These are phyloP conservation scores for Stemphylium vesicarium DNA, from an alignment of 2,329 filamentous ascomycete genomes.

Conservation along the genomic window DNA sequence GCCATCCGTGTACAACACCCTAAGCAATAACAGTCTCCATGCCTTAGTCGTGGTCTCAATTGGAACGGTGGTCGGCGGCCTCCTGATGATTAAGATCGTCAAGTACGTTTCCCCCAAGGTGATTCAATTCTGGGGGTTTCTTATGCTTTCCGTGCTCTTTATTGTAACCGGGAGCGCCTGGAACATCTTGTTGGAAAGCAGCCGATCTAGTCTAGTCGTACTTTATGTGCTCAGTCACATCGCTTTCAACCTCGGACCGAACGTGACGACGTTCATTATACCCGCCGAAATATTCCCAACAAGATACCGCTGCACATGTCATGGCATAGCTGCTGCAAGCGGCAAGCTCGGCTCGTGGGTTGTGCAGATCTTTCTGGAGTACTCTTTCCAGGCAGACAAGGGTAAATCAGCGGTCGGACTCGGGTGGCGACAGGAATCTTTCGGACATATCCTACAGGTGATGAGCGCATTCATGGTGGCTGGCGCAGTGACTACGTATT, in stretches of 20 bases:
- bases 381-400: constrained; percentile 31
- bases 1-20: constrained; percentile 28
- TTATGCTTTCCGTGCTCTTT: constrained; percentile 40
- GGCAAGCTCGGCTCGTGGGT: constrained; percentile 61
- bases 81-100: constrained; percentile 44
- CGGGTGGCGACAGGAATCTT: constrained; percentile 5
- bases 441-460: constrained; percentile 40
- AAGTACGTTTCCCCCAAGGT: constrained; percentile 43
- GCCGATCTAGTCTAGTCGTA: constrained; percentile 35
- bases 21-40: constrained; percentile 40
- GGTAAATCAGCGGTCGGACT: background rate
- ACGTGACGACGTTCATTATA: constrained; percentile 51
- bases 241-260: constrained; percentile 46
- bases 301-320: constrained; percentile 60
- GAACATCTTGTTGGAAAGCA: constrained; percentile 34
- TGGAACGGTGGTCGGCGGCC: constrained; percentile 39
- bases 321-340: constrained; percentile 60
- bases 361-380: constrained; percentile 50
- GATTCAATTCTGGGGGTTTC: constrained; percentile 44
- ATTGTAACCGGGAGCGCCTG: constrained; percentile 43
- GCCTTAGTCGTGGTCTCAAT: constrained; percentile 45
- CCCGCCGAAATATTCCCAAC: constrained; percentile 65
- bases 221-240: constrained; percentile 45
- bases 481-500: constrained; percentile 41
- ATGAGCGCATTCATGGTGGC: constrained; percentile 46